Conservation (phyloP, 768 basidiomycete genomes). For the Trametopsis cervina region DNA sequence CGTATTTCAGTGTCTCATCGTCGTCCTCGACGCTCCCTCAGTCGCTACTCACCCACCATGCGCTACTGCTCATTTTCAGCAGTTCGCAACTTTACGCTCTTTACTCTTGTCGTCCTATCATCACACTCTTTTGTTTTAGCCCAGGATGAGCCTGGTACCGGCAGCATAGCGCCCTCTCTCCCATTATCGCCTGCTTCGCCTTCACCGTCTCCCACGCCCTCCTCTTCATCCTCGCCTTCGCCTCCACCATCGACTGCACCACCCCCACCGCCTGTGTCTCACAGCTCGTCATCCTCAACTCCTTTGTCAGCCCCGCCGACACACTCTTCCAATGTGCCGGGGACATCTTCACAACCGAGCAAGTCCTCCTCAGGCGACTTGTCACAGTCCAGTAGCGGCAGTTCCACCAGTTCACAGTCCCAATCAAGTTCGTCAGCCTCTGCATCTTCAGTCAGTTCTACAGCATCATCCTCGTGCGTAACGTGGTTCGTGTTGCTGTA, state of each 20-base stretch:
- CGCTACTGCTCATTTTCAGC: conserved; percentile 21
- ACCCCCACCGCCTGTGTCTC: not conserved
- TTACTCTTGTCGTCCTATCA: conserved; percentile 25
- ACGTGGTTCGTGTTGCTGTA: too few relatives aligned
- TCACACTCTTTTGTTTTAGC: conserved; percentile 23
- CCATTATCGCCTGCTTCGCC: conserved; percentile 4
- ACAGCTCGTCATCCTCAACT: conserved; percentile 12
- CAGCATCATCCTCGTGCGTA: not conserved
- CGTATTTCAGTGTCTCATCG: conserved; percentile 7
- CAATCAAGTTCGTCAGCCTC: not conserved
- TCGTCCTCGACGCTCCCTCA: conserved; percentile 16
- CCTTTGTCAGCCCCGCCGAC: too few relatives aligned
- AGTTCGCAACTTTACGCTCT: conserved; percentile 24
- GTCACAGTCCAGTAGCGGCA: too few relatives aligned
- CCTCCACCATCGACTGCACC: conserved; percentile 1
- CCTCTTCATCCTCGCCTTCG: not conserved
- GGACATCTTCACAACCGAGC: too few relatives aligned
- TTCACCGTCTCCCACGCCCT: conserved; percentile 2
- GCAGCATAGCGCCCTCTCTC: conserved; percentile 1
- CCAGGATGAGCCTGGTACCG: conserved; percentile 1
- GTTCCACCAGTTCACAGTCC: not conserved
- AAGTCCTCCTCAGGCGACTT: too few relatives aligned
- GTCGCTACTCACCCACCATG: conserved; percentile 17
- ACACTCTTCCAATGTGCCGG: not conserved
- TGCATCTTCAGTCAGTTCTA: not conserved